Percentiles rank a stretch among this genome's conserved stretches.
Conservation (phyloP, 2,329 filamentous ascomycete species). For the Dendrostoma leiphaemia region DNA sequence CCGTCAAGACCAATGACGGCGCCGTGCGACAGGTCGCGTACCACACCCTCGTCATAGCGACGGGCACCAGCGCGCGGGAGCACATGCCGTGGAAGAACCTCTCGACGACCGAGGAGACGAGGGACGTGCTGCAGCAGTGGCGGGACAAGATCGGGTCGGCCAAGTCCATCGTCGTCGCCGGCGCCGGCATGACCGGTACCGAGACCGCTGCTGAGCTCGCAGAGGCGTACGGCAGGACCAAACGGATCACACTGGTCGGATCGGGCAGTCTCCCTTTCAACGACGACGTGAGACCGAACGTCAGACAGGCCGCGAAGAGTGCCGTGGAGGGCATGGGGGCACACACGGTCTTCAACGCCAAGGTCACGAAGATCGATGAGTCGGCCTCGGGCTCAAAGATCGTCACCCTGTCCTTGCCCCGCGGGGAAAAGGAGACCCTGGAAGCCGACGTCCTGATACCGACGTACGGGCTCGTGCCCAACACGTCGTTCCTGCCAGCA, state of each 20-base stretch:
- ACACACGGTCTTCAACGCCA: constrained; percentile 4
- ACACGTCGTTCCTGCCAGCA: constrained; percentile 34
- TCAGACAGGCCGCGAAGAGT: constrained; percentile 36
- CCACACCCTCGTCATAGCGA: constrained; percentile 54
- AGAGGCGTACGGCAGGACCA: constrained; percentile 41
- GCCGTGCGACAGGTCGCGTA: constrained; percentile 41
- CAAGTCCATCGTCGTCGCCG: constrained; percentile 48
- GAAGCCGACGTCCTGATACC: constrained; percentile 45
- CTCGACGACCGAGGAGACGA: constrained; percentile 40
- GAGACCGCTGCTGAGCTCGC: constrained; percentile 53
- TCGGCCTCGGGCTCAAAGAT: constrained; percentile 29
- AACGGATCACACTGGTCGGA: constrained; percentile 46
- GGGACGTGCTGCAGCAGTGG: constrained; percentile 34
- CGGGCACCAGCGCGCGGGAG: constrained; percentile 43
- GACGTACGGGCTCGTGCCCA: constrained; percentile 42
- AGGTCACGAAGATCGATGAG: constrained; percentile 27
- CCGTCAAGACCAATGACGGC: constrained; percentile 35
- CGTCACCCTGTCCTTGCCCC: not conserved
- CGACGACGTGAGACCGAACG: constrained; percentile 29
- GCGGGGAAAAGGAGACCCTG: constrained; percentile 29
- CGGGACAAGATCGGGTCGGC: constrained; percentile 39
- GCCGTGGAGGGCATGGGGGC: constrained; percentile 38
- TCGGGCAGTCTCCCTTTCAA: constrained; percentile 37
- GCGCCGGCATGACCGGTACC: constrained; percentile 49
- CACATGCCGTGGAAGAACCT: constrained; percentile 50